A percentile compares a stretch with the other conserved stretches of the same genome.
phyloP scores from a whole-genome alignment of 192 early-diverging fungal species.

The Funneliformis geosporum region DNA sequence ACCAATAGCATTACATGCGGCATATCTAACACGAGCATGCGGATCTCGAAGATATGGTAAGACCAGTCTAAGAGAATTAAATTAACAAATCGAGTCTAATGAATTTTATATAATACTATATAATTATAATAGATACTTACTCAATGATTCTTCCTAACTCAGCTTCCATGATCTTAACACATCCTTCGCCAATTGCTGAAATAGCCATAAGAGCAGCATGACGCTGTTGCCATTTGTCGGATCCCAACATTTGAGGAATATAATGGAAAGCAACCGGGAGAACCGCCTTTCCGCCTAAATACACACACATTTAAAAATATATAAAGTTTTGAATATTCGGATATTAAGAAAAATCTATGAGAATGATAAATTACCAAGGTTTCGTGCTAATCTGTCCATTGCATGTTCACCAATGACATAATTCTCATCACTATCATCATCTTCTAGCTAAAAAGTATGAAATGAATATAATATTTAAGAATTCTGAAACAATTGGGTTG shows the following conservation, averaged over 20 bases:
- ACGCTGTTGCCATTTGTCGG: conserved; percentile 83
- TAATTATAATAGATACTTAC: conserved; percentile 10
- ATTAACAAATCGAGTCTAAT: neutral
- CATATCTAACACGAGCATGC: conserved; percentile 94
- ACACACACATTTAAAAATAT: neutral
- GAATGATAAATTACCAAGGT: conserved; percentile 48
- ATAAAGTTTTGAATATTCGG: neutral
- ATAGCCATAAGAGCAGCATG: conserved; percentile 94
- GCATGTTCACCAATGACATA: conserved; percentile 92
- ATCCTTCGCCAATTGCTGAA: conserved; percentile 97
- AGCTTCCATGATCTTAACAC: conserved; percentile 88
- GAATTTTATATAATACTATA: neutral
- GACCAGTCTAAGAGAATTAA: conserved; percentile 55
- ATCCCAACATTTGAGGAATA: conserved; percentile 87
- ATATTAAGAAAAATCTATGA: neutral
- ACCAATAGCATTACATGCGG: conserved; percentile 93
- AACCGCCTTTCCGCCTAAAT: conserved; percentile 80
- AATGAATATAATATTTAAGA: conserved; percentile 7
- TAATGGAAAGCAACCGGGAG: conserved; percentile 84
- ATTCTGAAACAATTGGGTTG: neutral
- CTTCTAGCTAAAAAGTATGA: conserved; percentile 62
- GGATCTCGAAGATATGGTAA: conserved; percentile 81
- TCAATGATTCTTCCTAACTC: conserved; percentile 84
- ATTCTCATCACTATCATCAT: conserved; percentile 88
- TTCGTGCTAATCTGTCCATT: conserved; percentile 90